Evolutionary conservation across 2,329 filamentous ascomycete species (phyloP).

Genomic region (Venturia aucupariae): DNA sequence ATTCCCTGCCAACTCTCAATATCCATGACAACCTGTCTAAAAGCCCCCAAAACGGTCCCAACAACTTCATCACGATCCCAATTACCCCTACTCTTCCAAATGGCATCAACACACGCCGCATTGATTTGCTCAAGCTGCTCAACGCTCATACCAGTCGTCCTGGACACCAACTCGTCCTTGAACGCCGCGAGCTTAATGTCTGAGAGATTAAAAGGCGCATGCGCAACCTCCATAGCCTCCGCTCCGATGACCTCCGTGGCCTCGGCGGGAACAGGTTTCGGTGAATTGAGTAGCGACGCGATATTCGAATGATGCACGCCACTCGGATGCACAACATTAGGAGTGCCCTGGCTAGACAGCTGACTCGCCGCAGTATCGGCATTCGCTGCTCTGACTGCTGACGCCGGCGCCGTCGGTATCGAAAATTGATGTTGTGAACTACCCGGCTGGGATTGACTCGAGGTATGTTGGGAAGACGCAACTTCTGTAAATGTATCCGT

Average conservation of each 20-base stretch:
- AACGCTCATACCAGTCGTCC: conserved; percentile 70
- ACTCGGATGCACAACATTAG: neutral
- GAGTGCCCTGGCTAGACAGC: neutral
- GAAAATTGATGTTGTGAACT: conserved; percentile 13
- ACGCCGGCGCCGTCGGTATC: conserved; percentile 17
- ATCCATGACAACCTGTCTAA: neutral
- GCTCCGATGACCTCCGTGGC: conserved; percentile 27
- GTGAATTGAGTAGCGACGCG: conserved; percentile 7
- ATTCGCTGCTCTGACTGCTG: conserved; percentile 8
- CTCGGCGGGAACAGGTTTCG: conserved; percentile 21
- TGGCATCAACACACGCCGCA: conserved; percentile 77
- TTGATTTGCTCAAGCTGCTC: conserved; percentile 95
- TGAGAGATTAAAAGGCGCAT: conserved; percentile 34
- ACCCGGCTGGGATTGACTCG: conserved; percentile 17
- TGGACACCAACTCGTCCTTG: conserved; percentile 52
- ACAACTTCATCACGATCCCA: conserved; percentile 49
- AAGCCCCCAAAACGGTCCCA: neutral
- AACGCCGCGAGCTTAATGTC: conserved; percentile 46
- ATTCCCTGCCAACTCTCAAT: conserved; percentile 1
- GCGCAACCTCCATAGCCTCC: conserved; percentile 33
- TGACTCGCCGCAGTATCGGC: conserved; percentile 30
- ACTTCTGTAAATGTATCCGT: conserved; percentile 10
- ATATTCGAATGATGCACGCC: conserved; percentile 10
- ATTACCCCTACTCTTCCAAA: conserved; percentile 71
- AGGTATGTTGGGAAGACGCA: conserved; percentile 27